phyloP scores from a whole-genome alignment of 495 filamentous ascomycete genomes.

The Neurospora africana region DNA sequence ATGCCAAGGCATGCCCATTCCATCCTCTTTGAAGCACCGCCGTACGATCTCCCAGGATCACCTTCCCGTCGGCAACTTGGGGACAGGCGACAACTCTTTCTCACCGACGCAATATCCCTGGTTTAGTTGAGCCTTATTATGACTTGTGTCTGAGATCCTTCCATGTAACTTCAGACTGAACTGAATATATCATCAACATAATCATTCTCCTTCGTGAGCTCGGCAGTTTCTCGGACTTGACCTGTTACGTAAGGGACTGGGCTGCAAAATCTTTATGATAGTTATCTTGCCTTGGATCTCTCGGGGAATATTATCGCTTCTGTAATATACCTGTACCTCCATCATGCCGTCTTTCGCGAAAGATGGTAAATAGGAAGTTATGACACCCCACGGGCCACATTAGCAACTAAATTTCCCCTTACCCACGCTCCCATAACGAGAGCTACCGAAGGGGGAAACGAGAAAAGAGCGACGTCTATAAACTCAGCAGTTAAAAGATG shows the following conservation, averaged over 20 bases:
- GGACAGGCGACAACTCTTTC: neutral
- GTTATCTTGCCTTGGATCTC: neutral
- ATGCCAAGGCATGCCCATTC: neutral
- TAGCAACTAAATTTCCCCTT: neutral
- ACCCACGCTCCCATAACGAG: neutral
- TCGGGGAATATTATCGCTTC: neutral
- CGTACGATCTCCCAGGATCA: neutral
- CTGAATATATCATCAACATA: neutral
- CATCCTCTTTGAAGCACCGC: neutral
- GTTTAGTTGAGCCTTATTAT: neutral
- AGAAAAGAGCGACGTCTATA: neutral
- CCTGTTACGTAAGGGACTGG: neutral
- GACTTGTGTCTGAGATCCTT: neutral
- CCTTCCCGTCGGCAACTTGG: neutral
- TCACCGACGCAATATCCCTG: neutral
- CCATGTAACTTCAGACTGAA: neutral
- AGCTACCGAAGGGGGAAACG: neutral
- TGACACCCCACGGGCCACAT: neutral
- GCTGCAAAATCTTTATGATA: neutral
- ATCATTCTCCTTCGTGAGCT: neutral
- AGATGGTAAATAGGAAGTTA: neutral
- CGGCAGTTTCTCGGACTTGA: neutral
- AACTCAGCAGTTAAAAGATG: neutral
- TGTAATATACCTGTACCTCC: neutral
- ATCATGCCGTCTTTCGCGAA: neutral